Conservation (phyloP, 768 basidiomycete genomes). For the Leccinum disarticulatum region DNA sequence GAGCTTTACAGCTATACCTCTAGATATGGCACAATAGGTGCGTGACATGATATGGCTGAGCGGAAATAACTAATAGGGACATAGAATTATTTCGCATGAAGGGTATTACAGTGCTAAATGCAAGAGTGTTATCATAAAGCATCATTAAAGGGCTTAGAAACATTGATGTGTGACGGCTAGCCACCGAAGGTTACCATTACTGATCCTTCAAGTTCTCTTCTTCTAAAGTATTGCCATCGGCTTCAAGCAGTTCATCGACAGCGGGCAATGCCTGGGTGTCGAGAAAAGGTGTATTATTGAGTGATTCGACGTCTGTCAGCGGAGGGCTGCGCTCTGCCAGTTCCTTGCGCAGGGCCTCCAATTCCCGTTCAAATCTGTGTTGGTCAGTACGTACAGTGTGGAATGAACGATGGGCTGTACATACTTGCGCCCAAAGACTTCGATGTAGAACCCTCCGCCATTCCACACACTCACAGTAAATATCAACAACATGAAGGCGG, state of each 20-base stretch:
- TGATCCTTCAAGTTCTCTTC: constrained; percentile 31
- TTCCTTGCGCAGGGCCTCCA: constrained; percentile 88
- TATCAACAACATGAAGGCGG: constrained; percentile 72
- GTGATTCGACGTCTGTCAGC: constrained; percentile 43
- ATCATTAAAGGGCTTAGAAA: constrained; percentile 13
- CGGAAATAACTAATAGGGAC: background rate
- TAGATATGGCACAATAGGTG: constrained; percentile 3
- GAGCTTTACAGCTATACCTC: constrained; percentile 37
- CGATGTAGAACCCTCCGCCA: constrained; percentile 93
- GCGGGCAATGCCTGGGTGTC: constrained; percentile 23
- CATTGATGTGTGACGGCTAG: background rate
- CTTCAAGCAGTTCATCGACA: constrained; percentile 17
- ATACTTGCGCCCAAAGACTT: constrained; percentile 95
- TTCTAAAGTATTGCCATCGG: constrained; percentile 10
- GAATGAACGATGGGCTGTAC: constrained; percentile 32
- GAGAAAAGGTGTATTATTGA: constrained; percentile 36
- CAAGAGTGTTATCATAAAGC: constrained; percentile 15
- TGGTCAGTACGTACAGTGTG: constrained; percentile 5
- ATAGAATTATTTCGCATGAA: constrained; percentile 1
- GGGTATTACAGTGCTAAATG: constrained; percentile 3
- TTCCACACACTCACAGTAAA: constrained; percentile 94
- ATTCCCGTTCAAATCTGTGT: constrained; percentile 84
- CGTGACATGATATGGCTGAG: no score
- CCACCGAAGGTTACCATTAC: constrained; percentile 14
- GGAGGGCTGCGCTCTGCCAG: constrained; percentile 69